phyloP scores from a whole-genome alignment of 1,284 basidiomycete genomes.

The Ganoderma lucidum region DNA sequence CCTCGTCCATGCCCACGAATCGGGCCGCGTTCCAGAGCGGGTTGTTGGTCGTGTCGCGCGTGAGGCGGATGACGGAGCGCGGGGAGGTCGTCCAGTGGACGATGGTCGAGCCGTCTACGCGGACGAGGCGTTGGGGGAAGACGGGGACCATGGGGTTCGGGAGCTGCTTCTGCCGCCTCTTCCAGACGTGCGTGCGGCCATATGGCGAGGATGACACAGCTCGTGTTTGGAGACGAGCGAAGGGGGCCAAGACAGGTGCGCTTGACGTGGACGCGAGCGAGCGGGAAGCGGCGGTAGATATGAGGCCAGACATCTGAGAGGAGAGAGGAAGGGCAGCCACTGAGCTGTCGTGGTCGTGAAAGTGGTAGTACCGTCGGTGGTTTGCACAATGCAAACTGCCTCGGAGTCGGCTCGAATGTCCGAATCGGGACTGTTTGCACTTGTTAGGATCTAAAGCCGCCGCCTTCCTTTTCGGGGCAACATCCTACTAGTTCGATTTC shows the following conservation, averaged over 20 bases:
- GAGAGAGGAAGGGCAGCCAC: background rate
- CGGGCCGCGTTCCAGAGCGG: conserved; percentile 74
- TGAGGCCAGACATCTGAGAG: background rate
- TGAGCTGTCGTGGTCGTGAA: too few species aligned
- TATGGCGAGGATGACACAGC: conserved; percentile 73
- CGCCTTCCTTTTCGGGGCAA: background rate
- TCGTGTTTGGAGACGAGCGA: conserved; percentile 37
- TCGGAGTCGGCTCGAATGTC: too few species aligned
- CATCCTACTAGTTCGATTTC: background rate
- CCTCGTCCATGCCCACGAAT: conserved; percentile 59
- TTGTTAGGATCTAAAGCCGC: background rate
- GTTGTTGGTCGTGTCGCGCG: conserved; percentile 88
- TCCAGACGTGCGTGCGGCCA: conserved; percentile 80
- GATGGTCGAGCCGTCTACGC: conserved; percentile 88
- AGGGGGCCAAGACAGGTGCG: background rate
- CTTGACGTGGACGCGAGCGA: background rate
- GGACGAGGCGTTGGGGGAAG: conserved; percentile 84
- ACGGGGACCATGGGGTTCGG: conserved; percentile 85
- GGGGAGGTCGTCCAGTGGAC: conserved; percentile 89
- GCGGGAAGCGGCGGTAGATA: background rate
- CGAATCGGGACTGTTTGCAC: background rate
- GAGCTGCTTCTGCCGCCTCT: conserved; percentile 66
- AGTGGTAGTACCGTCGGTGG: too few species aligned
- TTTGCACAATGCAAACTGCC: too few species aligned
- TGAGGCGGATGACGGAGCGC: conserved; percentile 73